Evolutionary conservation across 805 yeast genomes (phyloP).

Genomic region (Candida suzukii): DNA sequence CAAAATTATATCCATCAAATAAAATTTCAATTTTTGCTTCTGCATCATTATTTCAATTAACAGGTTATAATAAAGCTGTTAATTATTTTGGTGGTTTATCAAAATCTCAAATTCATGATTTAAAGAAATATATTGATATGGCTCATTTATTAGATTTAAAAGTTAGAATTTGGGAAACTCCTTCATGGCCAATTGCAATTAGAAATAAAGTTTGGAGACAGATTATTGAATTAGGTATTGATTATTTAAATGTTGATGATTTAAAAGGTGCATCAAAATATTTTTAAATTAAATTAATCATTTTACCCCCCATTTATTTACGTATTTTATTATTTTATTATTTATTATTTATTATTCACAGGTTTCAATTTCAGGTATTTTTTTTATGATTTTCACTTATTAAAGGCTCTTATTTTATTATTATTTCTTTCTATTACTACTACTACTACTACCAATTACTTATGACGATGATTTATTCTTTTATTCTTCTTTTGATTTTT

Average conservation of each 20-base stretch:
- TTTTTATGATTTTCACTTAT: background rate
- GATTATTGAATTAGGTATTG: constrained; percentile 40
- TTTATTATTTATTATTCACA: too few relatives aligned
- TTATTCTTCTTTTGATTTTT: too few relatives aligned
- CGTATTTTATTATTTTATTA: background rate
- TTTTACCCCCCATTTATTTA: background rate
- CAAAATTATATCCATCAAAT: constrained; percentile 11
- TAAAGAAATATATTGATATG: constrained; percentile 15
- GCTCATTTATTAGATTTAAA: constrained; percentile 48
- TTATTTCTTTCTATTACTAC: too few relatives aligned
- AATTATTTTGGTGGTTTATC: constrained; percentile 25
- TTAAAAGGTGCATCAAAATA: constrained; percentile 20
- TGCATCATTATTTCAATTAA: constrained; percentile 13
- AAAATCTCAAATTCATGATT: constrained; percentile 20
- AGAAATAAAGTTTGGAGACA: constrained; percentile 44
- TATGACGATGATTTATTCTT: too few relatives aligned
- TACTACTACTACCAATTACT: too few relatives aligned
- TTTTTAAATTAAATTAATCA: background rate
- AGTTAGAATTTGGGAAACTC: constrained; percentile 67
- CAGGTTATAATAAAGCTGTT: constrained; percentile 9
- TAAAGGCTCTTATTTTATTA: too few relatives aligned
- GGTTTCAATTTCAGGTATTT: too few relatives aligned
- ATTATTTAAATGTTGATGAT: constrained; percentile 58
- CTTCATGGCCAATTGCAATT: constrained; percentile 49
- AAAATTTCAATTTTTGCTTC: constrained; percentile 17